Conservation (phyloP, 805 yeast species). For the Candida yuanshanica region DNA sequence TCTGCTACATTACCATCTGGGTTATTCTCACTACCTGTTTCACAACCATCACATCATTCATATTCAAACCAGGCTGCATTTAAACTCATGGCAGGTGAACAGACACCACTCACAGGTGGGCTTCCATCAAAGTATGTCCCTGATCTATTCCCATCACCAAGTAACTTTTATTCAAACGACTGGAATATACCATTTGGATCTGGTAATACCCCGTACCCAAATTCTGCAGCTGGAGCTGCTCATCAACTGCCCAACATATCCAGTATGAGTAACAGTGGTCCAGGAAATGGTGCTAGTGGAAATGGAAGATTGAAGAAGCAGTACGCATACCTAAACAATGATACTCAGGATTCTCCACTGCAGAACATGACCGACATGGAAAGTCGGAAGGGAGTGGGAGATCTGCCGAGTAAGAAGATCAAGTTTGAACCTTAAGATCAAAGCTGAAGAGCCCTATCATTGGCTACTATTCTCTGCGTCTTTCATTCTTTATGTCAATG, state of each 20-base stretch:
- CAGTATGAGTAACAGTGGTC: background rate
- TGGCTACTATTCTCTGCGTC: too few relatives aligned
- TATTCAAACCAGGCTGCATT: constrained; percentile 11
- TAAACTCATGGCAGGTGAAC: constrained; percentile 42
- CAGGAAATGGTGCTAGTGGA: background rate
- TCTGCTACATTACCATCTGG: constrained; percentile 25
- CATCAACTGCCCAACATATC: constrained; percentile 14
- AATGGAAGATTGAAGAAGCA: constrained; percentile 1
- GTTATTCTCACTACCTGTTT: constrained; percentile 28
- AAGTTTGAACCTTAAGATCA: too few relatives aligned
- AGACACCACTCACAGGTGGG: constrained; percentile 63
- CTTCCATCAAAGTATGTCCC: constrained; percentile 66
- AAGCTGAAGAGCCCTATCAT: too few relatives aligned
- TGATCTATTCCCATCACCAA: constrained; percentile 77
- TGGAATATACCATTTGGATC: constrained; percentile 46
- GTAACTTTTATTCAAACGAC: constrained; percentile 61
- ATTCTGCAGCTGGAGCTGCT: constrained; percentile 21
- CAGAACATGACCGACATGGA: constrained; percentile 1
- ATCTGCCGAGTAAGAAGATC: constrained; percentile 3
- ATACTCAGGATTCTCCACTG: constrained; percentile 15
- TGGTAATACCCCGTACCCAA: constrained; percentile 32
- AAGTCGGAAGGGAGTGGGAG: background rate
- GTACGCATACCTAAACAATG: constrained; percentile 3
- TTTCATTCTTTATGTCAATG: too few relatives aligned
- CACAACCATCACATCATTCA: constrained; percentile 14